These are phyloP conservation scores for Xylariaceae sp. DNA, from an alignment of 2,329 filamentous ascomycete species.

Conservation along the genomic window DNA sequence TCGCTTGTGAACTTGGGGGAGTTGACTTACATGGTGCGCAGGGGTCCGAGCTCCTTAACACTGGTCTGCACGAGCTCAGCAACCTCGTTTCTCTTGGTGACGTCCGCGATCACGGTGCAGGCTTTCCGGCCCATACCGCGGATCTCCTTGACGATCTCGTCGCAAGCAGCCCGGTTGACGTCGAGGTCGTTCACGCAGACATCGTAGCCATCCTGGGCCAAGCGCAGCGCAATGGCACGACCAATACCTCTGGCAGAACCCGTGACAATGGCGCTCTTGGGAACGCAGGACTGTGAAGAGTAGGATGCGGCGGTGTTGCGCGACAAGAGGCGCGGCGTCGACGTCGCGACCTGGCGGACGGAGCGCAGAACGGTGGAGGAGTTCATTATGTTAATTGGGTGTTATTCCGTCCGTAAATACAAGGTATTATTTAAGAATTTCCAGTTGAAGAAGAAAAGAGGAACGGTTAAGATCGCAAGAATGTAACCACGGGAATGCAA, in stretches of 20 bases:
- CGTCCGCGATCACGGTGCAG: slow-evolving; percentile 54
- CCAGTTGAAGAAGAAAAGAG: neutral
- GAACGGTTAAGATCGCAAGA: too few species aligned
- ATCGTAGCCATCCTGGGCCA: slow-evolving; percentile 61
- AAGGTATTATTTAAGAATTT: too few species aligned
- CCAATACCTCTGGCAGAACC: slow-evolving; percentile 42
- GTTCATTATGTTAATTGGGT: neutral
- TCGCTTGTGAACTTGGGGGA: neutral
- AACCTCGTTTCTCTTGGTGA: slow-evolving; percentile 52
- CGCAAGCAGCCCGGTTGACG: slow-evolving; percentile 46
- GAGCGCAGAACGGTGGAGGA: neutral
- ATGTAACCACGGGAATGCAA: too few species aligned
- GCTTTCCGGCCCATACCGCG: slow-evolving; percentile 46
- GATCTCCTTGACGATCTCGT: slow-evolving; percentile 51
- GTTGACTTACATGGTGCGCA: slow-evolving; percentile 36
- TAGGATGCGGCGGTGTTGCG: slow-evolving; percentile 14
- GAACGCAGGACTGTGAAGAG: slow-evolving; percentile 18
- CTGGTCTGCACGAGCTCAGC: slow-evolving; percentile 44
- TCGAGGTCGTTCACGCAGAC: slow-evolving; percentile 60
- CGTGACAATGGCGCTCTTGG: slow-evolving; percentile 28
- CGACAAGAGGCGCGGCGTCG: neutral
- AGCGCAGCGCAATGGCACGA: slow-evolving; percentile 56
- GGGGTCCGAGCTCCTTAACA: slow-evolving; percentile 48
- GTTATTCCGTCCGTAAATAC: too few species aligned
- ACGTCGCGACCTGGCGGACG: neutral